These are phyloP conservation scores for Prillingera fragicola DNA, from an alignment of 1,284 basidiomycete genomes.

Conservation along the genomic window DNA sequence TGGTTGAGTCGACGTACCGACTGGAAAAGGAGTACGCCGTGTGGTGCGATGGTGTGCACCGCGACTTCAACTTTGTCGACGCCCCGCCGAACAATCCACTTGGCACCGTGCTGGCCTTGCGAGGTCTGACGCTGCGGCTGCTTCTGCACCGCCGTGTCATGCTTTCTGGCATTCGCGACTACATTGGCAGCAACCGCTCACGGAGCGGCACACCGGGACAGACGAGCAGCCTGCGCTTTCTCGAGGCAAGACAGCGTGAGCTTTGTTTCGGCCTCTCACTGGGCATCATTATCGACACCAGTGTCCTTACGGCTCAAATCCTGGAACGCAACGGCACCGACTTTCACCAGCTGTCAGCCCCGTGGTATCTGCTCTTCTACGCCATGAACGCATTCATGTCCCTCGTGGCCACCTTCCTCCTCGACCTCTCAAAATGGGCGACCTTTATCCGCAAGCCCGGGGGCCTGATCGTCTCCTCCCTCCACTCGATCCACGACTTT, in stretches of 20 bases:
- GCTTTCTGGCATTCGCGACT: constrained; percentile 10
- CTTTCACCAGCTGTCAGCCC: constrained; percentile 4
- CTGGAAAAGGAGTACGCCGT: constrained; percentile 17
- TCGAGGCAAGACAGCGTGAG: constrained; percentile 12
- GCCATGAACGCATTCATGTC: constrained; percentile 23
- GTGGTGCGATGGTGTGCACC: constrained; percentile 10
- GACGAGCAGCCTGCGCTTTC: not conserved
- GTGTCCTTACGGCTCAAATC: constrained; percentile 9
- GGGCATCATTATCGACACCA: constrained; percentile 14
- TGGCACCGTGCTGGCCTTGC: constrained; percentile 11
- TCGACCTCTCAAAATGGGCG: constrained; percentile 15
- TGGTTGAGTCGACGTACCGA: constrained; percentile 4
- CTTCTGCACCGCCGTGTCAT: constrained; percentile 20
- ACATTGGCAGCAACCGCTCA: constrained; percentile 4
- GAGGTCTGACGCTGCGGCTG: constrained; percentile 15
- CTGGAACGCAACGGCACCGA: constrained; percentile 1
- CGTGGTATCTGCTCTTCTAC: constrained; percentile 23
- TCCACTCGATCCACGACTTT: constrained; percentile 1
- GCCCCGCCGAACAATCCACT: not conserved
- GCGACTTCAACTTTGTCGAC: not conserved
- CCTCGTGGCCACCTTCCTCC: constrained; percentile 15
- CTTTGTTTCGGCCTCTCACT: constrained; percentile 14
- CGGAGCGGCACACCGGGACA: not conserved
- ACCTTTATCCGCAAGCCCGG: constrained; percentile 11
- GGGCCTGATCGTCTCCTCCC: constrained; percentile 1